Evolutionary conservation across 2,329 filamentous ascomycete genomes (phyloP), one percentile per base, ranked within the genome.

Genomic region (Verticillium nonalfalfae): DNA sequence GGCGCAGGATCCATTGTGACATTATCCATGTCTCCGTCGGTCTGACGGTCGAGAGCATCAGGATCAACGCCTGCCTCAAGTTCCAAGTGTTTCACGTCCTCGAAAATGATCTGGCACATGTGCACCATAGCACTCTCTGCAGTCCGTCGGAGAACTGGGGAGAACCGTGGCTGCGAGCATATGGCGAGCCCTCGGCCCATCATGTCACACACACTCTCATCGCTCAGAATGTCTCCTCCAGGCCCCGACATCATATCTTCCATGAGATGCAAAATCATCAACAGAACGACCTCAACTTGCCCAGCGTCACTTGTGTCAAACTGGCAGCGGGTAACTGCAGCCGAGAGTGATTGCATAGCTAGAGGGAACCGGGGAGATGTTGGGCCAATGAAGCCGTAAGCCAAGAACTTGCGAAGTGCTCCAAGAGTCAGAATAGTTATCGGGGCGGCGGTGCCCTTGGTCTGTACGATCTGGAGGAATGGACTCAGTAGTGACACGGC

Each of bases 51-150:
- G 61, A 90, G 75, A 3, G 84, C 84, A 39, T 88, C 85, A 7
- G 84, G 76, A 64, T 90, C 86, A 40, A 89, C 84, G 13, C 86
- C 86, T 26, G 87, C 85, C 71, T 93, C 89, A 56, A 90, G 83
- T 68, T 96, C 91, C 7, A 98, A 79, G 66, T 93, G 88, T 74
- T 96, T 97, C 59, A 99, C 78, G 63, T 96, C 88, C 74, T 93
- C 90, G 72, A 99, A 99, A 69, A 99, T 97, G 66, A 97, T 93
- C 76, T 99, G 95, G 72, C 95, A 98, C 95, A 99, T 99, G 67
- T 92, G 91, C 56, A 98, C 91, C 93, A 99, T 97, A 60, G 93
- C 90, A 71, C 96, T 95, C 75, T 99, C 95, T 1, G 95, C 95
- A 21, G 93, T 96, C 65, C 93, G 85, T 65, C 94, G 87, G 60